Evolutionary conservation across 2,329 filamentous ascomycete species (phyloP), one percentile per base, ranked within the genome.

Genomic region (Ophiocordyceps sinensis): DNA sequence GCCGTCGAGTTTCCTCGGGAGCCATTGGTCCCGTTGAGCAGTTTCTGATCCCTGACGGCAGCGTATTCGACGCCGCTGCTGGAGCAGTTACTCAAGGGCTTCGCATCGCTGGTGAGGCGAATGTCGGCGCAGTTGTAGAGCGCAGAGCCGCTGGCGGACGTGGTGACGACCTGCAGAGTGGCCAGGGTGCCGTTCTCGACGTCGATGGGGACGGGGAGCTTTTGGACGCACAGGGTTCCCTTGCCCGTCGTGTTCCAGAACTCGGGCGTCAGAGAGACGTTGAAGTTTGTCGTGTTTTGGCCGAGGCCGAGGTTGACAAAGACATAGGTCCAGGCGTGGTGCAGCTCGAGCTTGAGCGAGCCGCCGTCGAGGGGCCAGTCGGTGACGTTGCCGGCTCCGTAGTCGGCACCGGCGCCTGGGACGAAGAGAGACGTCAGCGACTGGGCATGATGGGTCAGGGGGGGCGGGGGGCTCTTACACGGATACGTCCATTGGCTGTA

Each of bases 71-170:
- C 63, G 29, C 70, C 72, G 4, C 53, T 51, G 19, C 36, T 40
- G 4, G 44, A 52, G 46, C 57, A 58, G 44, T 59, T 58, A 23
- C 62, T 54, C 14, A 70, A 63, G 9, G 62, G 56, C 15, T 67
- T 63, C 5, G 73, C 66, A 11, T 63, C 62, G 40, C 64, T 62
- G 28, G 68, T 71, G 62, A 88, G 79, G 23, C 73, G 78, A 48
- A 87, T 74, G 51, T 88, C 82, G 53, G 82, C 79, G 58, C 83
- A 88, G 59, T 79, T 82, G 60, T 85, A 87, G 28, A 87, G 62
- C 14, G 80, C 77, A 32, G 67, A 69, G 17, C 67, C 71, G 4
- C 63, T 64, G 19, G 72, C 65, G 26, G 75, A 77, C 37, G 76
- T 65, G 4, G 76, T 79, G 30, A 85, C 70, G 40, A 87, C 75